These are phyloP conservation scores for Colletotrichum australisinense DNA, from an alignment of 2,329 filamentous ascomycete species.

Conservation along the genomic window DNA sequence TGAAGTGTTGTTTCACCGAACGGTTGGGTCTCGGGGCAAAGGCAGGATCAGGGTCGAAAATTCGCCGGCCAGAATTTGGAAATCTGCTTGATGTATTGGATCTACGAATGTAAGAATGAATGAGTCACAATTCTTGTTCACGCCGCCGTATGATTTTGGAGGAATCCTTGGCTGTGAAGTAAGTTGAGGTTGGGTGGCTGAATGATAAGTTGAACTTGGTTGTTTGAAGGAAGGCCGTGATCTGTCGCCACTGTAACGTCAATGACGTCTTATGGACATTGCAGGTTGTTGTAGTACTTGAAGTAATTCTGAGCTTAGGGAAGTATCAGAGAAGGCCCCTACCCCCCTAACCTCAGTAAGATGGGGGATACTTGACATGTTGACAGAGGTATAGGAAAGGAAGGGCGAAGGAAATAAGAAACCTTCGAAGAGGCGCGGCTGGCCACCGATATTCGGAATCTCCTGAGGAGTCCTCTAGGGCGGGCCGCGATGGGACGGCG, in stretches of 20 bases:
- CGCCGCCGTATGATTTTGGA: too few species aligned
- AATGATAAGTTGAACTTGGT: too few species aligned
- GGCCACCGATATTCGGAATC: background rate
- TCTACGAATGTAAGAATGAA: constrained; percentile 1
- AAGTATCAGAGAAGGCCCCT: too few species aligned
- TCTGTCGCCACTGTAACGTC: too few species aligned
- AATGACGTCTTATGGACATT: background rate
- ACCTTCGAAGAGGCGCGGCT: background rate
- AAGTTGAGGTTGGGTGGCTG: too few species aligned
- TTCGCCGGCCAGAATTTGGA: background rate
- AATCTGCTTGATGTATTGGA: background rate
- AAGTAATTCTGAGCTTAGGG: too few species aligned
- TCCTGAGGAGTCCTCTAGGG: background rate
- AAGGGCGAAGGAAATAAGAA: background rate
- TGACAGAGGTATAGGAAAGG: background rate
- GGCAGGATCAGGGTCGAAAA: background rate
- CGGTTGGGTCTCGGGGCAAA: constrained; percentile 1
- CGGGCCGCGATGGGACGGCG: background rate
- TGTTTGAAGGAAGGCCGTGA: too few species aligned
- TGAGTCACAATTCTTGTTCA: too few species aligned
- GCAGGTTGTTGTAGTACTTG: background rate
- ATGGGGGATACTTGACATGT: background rate
- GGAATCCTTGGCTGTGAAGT: too few species aligned
- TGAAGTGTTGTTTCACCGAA: background rate
- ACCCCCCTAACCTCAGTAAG: background rate